phyloP scores from a whole-genome alignment of 176 grass and related monocot species.

The Ensete glaucum region DNA sequence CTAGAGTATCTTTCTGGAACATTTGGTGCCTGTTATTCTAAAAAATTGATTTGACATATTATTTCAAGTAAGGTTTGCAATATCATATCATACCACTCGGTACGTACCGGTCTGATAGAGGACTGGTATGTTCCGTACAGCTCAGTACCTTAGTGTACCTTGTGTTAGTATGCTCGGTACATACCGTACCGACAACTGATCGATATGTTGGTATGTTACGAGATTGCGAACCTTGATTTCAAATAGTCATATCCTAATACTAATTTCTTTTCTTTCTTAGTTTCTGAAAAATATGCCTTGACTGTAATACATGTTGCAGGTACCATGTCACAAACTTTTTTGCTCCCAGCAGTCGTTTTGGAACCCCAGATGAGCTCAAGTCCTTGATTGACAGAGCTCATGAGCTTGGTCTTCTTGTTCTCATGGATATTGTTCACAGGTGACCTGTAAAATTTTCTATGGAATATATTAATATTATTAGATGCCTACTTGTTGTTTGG shows the following conservation, averaged over 20 bases:
- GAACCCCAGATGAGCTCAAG: slow-evolving; percentile 93
- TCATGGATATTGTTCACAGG: slow-evolving; percentile 99
- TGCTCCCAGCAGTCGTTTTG: slow-evolving; percentile 95
- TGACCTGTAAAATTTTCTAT: slow-evolving; percentile 18
- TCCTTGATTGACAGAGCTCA: slow-evolving; percentile 96
- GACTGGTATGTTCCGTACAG: too few relatives aligned
- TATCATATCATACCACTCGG: too few relatives aligned
- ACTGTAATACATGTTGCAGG: slow-evolving; percentile 23
- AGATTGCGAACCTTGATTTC: not conserved
- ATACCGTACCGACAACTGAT: not conserved
- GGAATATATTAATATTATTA: not conserved
- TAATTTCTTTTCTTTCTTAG: not conserved
- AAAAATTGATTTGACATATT: too few relatives aligned
- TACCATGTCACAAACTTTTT: slow-evolving; percentile 99
- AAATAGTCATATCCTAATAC: not conserved
- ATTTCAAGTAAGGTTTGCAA: too few relatives aligned
- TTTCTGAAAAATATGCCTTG: too few relatives aligned
- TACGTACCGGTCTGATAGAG: too few relatives aligned
- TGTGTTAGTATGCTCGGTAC: too few relatives aligned
- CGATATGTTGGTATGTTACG: too few relatives aligned
- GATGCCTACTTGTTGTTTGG: not conserved
- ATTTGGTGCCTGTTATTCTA: too few relatives aligned
- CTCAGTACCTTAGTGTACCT: too few relatives aligned
- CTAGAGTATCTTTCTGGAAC: too few relatives aligned
- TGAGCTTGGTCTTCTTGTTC: slow-evolving; percentile 78